These are phyloP conservation scores for Trichophyton mentagrophytes DNA, from an alignment of 2,329 filamentous ascomycete genomes.

Conservation along the genomic window DNA sequence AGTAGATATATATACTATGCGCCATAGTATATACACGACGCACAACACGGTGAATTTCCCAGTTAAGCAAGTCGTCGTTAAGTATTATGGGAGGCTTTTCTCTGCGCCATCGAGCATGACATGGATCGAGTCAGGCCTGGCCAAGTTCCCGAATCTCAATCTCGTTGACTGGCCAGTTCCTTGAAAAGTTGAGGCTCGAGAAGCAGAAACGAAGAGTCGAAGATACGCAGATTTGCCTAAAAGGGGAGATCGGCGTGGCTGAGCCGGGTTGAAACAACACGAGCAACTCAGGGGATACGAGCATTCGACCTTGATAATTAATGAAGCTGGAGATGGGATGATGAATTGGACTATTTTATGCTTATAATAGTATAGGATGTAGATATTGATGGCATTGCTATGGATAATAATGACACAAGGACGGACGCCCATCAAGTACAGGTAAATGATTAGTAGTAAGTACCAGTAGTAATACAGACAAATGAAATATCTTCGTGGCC, in stretches of 20 bases:
- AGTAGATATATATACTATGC: not conserved
- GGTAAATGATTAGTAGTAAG: not conserved
- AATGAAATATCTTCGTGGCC: not conserved
- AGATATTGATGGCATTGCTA: not conserved
- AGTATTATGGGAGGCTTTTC: not conserved
- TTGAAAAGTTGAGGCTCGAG: not conserved
- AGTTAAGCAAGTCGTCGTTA: not conserved
- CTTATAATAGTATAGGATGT: not conserved
- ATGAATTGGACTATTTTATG: not conserved
- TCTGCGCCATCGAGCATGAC: not conserved
- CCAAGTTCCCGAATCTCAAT: not conserved
- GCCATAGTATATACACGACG: not conserved
- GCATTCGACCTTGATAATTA: not conserved
- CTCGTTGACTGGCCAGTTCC: too few relatives aligned
- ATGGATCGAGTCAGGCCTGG: not conserved
- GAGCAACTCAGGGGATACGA: not conserved
- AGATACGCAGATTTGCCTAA: slow-evolving; percentile 1
- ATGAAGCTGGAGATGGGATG: not conserved
- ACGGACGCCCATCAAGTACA: not conserved
- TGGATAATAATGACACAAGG: not conserved
- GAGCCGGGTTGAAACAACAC: not conserved
- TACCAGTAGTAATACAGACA: not conserved
- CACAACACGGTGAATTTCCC: not conserved
- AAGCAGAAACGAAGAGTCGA: not conserved
- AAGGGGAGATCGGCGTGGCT: not conserved